Percentiles rank a stretch among this genome's conserved stretches.
Evolutionary conservation across 164 flowering plant genomes (phyloP).

Genomic region (Stephania japonica): DNA sequence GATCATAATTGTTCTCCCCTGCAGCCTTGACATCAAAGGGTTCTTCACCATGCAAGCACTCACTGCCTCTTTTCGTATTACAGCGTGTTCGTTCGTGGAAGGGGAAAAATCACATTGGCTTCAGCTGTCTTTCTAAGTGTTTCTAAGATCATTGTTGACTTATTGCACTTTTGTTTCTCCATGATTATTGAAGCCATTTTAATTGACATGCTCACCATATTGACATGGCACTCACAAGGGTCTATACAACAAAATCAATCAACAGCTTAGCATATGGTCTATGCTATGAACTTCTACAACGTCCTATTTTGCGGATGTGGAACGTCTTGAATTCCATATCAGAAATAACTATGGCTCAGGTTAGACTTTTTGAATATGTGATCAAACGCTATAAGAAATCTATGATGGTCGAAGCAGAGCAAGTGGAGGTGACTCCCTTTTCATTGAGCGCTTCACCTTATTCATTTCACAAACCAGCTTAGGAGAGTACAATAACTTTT

Average conservation of each 20-base stretch:
- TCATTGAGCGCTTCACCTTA: not conserved
- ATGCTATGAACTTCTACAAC: slow-evolving; percentile 80
- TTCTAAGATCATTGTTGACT: not conserved
- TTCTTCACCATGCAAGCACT: slow-evolving; percentile 39
- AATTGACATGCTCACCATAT: slow-evolving; percentile 78
- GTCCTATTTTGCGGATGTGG: slow-evolving; percentile 93
- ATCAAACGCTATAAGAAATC: too few species aligned
- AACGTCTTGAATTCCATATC: slow-evolving; percentile 82
- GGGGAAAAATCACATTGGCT: not conserved
- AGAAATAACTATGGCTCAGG: too few species aligned
- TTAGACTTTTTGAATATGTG: too few species aligned
- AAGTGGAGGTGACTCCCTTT: too few species aligned
- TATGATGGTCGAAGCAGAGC: too few species aligned
- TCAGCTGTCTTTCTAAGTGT: too few species aligned
- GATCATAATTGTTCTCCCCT: too few species aligned
- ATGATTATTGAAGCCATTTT: slow-evolving; percentile 88
- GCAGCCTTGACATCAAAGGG: slow-evolving; percentile 31
- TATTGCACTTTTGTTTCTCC: not conserved
- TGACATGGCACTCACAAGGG: slow-evolving; percentile 94
- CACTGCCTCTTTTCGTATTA: slow-evolving; percentile 80
- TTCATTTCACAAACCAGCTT: not conserved
- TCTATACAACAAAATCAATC: slow-evolving; percentile 73
- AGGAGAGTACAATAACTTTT: not conserved
- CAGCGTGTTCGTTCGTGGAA: slow-evolving; percentile 60
- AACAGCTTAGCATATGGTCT: slow-evolving; percentile 82